Conservation (phyloP, 371 early-diverging fungal genomes). For the Smittium culicis region DNA sequence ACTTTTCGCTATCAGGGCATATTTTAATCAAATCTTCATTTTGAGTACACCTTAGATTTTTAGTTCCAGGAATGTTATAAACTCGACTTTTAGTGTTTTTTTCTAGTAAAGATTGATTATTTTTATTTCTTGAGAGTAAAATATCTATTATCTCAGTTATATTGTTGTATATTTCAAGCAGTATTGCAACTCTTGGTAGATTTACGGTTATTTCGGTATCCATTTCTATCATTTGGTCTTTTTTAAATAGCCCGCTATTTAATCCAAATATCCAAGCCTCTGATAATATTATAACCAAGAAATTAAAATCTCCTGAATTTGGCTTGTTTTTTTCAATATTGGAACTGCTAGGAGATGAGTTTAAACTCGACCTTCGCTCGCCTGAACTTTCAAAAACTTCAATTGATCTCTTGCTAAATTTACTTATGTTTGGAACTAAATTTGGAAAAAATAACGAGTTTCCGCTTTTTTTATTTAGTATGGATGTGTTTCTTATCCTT, state of each 20-base stretch:
- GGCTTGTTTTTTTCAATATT: not conserved
- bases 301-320: conserved; percentile 29
- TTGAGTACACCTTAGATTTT: not conserved
- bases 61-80: not conserved
- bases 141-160: not conserved
- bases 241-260: conserved; percentile 14
- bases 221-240: conserved; percentile 33
- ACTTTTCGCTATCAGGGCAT: not conserved
- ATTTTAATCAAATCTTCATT: not conserved
- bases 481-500: conserved; percentile 14
- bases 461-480: not conserved
- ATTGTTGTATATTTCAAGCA: conserved; percentile 25
- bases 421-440: not conserved
- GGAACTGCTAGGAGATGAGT: not conserved
- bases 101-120: not conserved
- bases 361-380: not conserved
- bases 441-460: not conserved
- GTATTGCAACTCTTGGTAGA: conserved; percentile 38
- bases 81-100: not conserved
- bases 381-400: not conserved
- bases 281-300: conserved; percentile 40
- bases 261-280: conserved; percentile 37
- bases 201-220: conserved; percentile 39
- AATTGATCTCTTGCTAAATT: not conserved
- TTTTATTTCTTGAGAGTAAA: not conserved